A percentile compares a stretch with the other conserved stretches of the same genome.
phyloP scores from a whole-genome alignment of 2,329 filamentous ascomycete genomes.

The Ophiosphaerella herpotricha region DNA sequence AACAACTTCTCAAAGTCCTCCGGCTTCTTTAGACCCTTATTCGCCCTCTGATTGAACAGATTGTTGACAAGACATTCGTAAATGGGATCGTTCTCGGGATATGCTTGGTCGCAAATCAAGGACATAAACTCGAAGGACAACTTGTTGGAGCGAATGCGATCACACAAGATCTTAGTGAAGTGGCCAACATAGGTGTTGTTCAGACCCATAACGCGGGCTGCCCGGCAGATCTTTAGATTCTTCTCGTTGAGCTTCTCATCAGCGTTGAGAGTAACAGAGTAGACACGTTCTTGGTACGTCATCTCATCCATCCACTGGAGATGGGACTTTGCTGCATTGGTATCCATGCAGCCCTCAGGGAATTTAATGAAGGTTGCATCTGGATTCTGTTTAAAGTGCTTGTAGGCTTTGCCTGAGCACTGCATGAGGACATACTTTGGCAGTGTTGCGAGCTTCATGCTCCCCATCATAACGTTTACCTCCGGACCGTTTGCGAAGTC shows the following conservation, averaged over 20 bases:
- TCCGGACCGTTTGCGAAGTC: constrained; percentile 26
- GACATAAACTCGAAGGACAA: constrained; percentile 18
- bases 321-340: constrained; percentile 17
- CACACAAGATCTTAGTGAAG: constrained; percentile 36
- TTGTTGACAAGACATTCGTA: constrained; percentile 36
- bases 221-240: constrained; percentile 31
- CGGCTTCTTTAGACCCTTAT: not conserved
- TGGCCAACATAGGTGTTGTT: constrained; percentile 37
- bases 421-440: constrained; percentile 37
- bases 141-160: constrained; percentile 27
- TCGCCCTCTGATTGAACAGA: constrained; percentile 16
- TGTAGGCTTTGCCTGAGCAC: constrained; percentile 25
- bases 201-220: constrained; percentile 29
- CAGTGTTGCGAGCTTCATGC: constrained; percentile 9
- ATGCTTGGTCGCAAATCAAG: constrained; percentile 19
- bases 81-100: constrained; percentile 30
- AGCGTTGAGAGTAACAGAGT: constrained; percentile 25
- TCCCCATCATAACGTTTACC: constrained; percentile 24
- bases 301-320: constrained; percentile 33
- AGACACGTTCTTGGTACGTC: constrained; percentile 25
- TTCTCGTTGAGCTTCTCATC: constrained; percentile 18
- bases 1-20: constrained; percentile 9
- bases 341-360: constrained; percentile 20
- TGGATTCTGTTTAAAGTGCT: constrained; percentile 24
- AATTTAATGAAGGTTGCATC: constrained; percentile 17